Percentiles rank a stretch among this genome's conserved stretches.
Evolutionary conservation across 2,329 filamentous ascomycete genomes (phyloP).

Genomic region (Mycosphaerella sp.): DNA sequence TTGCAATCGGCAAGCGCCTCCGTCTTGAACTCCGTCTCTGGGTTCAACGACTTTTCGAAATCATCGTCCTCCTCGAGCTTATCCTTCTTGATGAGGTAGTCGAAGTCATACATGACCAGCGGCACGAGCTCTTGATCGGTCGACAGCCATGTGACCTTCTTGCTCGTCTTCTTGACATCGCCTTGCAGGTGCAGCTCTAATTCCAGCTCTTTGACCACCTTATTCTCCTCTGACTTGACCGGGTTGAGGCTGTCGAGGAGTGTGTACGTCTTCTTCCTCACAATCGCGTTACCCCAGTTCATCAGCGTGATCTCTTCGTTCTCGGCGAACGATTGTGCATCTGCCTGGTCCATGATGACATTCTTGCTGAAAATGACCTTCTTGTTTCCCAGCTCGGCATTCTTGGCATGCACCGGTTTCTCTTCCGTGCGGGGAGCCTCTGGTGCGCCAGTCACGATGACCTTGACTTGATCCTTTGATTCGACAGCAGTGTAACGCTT

Average conservation of each 20-base stretch:
- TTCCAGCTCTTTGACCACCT: conserved; percentile 60
- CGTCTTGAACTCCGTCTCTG: conserved; percentile 65
- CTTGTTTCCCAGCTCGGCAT: conserved; percentile 75
- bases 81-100: conserved; percentile 92
- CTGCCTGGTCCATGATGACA: conserved; percentile 77
- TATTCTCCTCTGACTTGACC: conserved; percentile 47
- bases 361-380: conserved; percentile 71
- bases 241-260: conserved; percentile 41
- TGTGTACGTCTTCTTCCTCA: conserved; percentile 52
- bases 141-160: conserved; percentile 94
- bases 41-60: conserved; percentile 75
- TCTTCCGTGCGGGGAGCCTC: conserved; percentile 55
- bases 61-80: conserved; percentile 83
- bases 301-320: conserved; percentile 93
- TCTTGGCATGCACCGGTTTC: conserved; percentile 85
- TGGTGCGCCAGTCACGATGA: conserved; percentile 29
- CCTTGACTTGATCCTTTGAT: conserved; percentile 58
- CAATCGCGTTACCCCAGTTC: conserved; percentile 90
- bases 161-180: conserved; percentile 90
- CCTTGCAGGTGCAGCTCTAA: conserved; percentile 86
- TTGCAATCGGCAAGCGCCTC: conserved; percentile 75
- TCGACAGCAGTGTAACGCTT: conserved; percentile 52
- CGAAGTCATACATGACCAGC: conserved; percentile 87
- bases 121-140: conserved; percentile 69
- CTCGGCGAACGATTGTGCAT: conserved; percentile 71